A percentile compares a stretch with the other conserved stretches of the same genome.
These are phyloP conservation scores for Taiozyma onychis DNA, from an alignment of 1,139 yeast genomes.

Conservation along the genomic window DNA sequence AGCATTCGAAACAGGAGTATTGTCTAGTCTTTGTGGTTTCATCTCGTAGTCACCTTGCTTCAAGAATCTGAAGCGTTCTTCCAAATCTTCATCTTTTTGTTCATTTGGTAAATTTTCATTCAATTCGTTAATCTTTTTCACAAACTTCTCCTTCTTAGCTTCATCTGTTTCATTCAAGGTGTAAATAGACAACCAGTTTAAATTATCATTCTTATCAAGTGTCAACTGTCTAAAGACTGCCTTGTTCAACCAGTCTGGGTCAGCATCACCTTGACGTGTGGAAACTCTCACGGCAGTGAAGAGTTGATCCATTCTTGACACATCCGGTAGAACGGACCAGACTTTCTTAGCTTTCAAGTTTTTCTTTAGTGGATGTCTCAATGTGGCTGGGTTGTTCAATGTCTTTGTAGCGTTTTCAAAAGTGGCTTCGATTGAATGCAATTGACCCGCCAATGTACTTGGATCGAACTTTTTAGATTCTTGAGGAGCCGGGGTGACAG, in stretches of 20 bases:
- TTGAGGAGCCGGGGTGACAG: constrained; percentile 8
- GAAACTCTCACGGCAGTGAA: constrained; percentile 64
- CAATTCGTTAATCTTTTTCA: constrained; percentile 32
- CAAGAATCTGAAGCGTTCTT: constrained; percentile 48
- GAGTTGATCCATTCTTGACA: constrained; percentile 77
- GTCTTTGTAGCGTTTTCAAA: constrained; percentile 58
- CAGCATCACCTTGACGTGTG: constrained; percentile 1
- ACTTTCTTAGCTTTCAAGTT: constrained; percentile 68
- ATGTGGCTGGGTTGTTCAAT: constrained; percentile 34
- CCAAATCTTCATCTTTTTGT: constrained; percentile 36
- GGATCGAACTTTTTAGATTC: constrained; percentile 22
- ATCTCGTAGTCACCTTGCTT: constrained; percentile 80
- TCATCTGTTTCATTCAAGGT: constrained; percentile 41
- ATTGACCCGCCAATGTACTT: constrained; percentile 58
- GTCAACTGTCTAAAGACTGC: constrained; percentile 74
- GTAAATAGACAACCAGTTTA: constrained; percentile 81
- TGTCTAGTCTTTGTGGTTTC: constrained; percentile 28
- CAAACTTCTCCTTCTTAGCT: constrained; percentile 32
- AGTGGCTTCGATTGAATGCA: constrained; percentile 67
- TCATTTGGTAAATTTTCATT: constrained; percentile 40
- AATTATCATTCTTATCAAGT: constrained; percentile 43
- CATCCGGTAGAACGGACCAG: constrained; percentile 85
- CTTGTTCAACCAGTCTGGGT: constrained; percentile 40
- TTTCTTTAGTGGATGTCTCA: constrained; percentile 77
- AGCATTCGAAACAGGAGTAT: constrained; percentile 7